phyloP scores from a whole-genome alignment of 495 filamentous ascomycete genomes.

The Astrothelium subdiscretum region DNA sequence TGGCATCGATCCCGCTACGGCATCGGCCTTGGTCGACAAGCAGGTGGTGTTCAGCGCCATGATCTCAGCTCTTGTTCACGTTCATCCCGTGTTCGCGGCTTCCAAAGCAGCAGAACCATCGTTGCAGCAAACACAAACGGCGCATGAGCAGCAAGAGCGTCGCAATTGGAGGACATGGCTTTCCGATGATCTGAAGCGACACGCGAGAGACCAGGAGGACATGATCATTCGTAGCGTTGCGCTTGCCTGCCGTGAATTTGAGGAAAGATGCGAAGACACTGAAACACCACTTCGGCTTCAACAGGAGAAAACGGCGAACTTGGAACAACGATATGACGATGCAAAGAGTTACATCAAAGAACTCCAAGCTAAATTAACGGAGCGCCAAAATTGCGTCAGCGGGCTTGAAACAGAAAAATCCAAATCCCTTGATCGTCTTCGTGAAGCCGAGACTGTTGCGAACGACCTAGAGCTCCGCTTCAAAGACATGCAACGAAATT shows the following conservation, averaged over 20 bases:
- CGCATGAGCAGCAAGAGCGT: neutral
- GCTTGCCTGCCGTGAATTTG: constrained; percentile 43
- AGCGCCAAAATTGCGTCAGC: constrained; percentile 9
- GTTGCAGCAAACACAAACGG: neutral
- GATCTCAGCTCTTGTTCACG: neutral
- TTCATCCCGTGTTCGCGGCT: neutral
- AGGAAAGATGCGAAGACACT: constrained; percentile 39
- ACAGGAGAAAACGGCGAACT: constrained; percentile 27
- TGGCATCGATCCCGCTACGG: constrained; percentile 7
- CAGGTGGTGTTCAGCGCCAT: neutral
- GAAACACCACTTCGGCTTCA: constrained; percentile 42
- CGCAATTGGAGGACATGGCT: constrained; percentile 33
- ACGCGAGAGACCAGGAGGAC: constrained; percentile 24
- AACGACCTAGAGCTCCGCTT: constrained; percentile 5
- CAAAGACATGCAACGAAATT: constrained; percentile 5
- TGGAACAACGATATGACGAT: constrained; percentile 17
- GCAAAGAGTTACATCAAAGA: constrained; percentile 7
- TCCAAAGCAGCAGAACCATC: neutral
- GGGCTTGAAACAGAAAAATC: constrained; percentile 18
- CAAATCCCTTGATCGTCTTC: constrained; percentile 8
- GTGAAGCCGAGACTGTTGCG: constrained; percentile 2
- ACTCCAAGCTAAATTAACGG: constrained; percentile 14
- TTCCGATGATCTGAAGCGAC: neutral
- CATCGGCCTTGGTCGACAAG: constrained; percentile 9
- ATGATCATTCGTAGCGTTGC: constrained; percentile 37